Base-by-base conservation (phyloP, 2,329 filamentous ascomycete species). In the Claviceps sp. region DNA sequence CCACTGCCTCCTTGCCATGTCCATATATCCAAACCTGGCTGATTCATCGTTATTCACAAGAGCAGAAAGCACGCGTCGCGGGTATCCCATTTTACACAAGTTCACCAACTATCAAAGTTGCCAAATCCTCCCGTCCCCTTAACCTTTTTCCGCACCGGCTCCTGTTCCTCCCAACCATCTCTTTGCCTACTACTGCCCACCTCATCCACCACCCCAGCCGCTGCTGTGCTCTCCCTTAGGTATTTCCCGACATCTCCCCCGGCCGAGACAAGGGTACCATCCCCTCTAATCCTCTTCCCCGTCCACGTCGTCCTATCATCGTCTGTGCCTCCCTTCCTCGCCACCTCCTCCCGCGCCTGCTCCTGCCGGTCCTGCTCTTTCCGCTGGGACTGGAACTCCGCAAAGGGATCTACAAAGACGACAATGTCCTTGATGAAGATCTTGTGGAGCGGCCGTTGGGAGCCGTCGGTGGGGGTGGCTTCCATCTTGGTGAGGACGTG, bases 261-360 rank as follows among this genome's bases (percentile, higher is more conserved):
- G 14, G 63, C 65, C 30, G 65, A 64, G 1, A 76, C 75, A 1
- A 81, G 72, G 0, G 74, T 80, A 1, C 82, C 85, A 60, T 85
- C 80, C 1, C 73, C 76, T 26, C 89, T 75, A 48, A 98, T 81
- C 42, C 90, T 75, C 71, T 97, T 98, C 3, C 93, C 93, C 3
- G 93, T 97, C 93, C 93, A 98, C 3, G 93, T 98, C 2, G 87
- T 84, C 64, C 80, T 81, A 61, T 97, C 89, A 62, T 96, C 91
- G 51, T 94, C 91, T 1, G 82, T 85, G 2, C 85, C 87, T 30
- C 87, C 88, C 51, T 74, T 72, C 52, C 73, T 71, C 61, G 74
- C 73, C 11, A 87, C 73, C 58, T 84, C 79, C 55, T 82, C 82
- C 54, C 78, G 77, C 51, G 77, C 71, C 53, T 75, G 73, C 40